Base-by-base conservation (phyloP, 169 alveolate genomes). In the Babesia ovata region DNA sequence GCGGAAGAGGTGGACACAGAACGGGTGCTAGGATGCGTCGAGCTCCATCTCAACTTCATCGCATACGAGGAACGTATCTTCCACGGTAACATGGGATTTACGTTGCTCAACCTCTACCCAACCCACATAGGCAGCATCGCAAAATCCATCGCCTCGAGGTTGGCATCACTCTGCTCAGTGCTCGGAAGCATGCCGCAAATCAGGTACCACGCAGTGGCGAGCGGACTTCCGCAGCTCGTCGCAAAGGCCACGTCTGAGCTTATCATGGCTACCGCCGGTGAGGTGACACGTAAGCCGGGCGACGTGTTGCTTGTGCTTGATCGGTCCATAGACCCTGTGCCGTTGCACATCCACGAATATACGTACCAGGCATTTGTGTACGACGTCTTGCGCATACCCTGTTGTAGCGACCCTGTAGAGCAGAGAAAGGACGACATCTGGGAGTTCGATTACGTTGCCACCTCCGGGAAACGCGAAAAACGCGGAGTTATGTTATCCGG, bases 341-440 rank as follows among this genome's bases (percentile, higher is more conserved):
- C 94, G 24, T 44, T 92, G 49, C 86, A 85, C 69, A 79, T 88
- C n/a, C 95, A 92, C 63, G 95, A 92, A 42, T 92, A 91, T 45
- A 69, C 92, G 4, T 92, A 92, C 69, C 95, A 92, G 65, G 94
- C 95, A 36, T 75, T 92, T 24, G 86, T 91, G 14, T 92, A 92
- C 77, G 95, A 92, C 56, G 63, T 91, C 11, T 19, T 92, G 65
- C 60, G 76, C 22, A 74, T 92, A 54, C 82, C 53, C 44, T 50
- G 76, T 36, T 52, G 65, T 28, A 28, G 48, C n/a, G 86, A 76
- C 24, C 76, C 79, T 6, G 28, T 17, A 8, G 88, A 63, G 14
- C 44, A 82, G 22, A 24, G 10, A 45, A 22, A 16, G 50, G 91
- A 50, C 74, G 86, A 75, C 28, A 67, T 45, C 45, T 88, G 48